phyloP scores from a whole-genome alignment of 2,329 filamentous ascomycete genomes.

The Verticillium isaacii region DNA sequence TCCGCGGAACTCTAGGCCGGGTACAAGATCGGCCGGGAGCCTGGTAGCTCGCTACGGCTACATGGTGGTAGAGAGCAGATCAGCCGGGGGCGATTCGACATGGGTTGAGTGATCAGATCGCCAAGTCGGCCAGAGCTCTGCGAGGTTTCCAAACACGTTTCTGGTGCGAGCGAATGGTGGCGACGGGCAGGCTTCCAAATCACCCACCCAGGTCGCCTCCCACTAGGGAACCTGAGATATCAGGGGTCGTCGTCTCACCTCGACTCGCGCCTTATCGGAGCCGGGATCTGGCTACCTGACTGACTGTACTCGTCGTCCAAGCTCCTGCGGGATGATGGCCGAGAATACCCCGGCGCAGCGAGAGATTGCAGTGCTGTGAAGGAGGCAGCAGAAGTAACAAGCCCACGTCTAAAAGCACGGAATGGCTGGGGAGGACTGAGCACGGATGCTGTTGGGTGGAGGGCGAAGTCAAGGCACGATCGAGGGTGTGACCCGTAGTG shows the following conservation, averaged over 20 bases:
- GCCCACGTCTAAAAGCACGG: neutral
- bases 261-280: neutral
- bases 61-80: constrained; percentile 5
- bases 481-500: neutral
- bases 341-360: neutral
- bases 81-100: constrained; percentile 9
- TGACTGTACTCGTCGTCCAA: neutral
- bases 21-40: neutral
- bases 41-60: neutral
- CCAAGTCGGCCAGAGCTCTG: constrained; percentile 14
- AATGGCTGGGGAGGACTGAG: neutral
- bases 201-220: neutral
- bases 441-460: neutral
- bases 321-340: neutral
- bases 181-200: neutral
- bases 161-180: neutral
- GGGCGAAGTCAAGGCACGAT: neutral
- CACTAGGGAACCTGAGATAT: neutral
- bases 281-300: neutral
- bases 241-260: neutral
- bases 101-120: constrained; percentile 13
- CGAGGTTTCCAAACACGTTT: neutral
- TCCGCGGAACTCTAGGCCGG: neutral
- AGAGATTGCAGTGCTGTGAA: neutral
- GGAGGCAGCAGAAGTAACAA: neutral